phyloP scores from a whole-genome alignment of 2,329 filamentous ascomycete species.

The Fusarium heterosporum region DNA sequence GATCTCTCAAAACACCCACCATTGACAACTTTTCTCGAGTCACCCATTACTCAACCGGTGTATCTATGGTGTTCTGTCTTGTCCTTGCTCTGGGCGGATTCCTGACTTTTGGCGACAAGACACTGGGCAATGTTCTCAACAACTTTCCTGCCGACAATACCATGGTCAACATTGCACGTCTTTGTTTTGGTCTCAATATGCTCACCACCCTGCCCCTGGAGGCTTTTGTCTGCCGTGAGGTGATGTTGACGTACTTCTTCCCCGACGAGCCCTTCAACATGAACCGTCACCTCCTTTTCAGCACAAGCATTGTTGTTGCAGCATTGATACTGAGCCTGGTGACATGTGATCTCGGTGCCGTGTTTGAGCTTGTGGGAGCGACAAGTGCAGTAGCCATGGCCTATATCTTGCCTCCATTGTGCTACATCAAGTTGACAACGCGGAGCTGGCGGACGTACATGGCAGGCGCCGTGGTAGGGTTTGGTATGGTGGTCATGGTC shows the following conservation, averaged over 20 bases:
- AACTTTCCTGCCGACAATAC: constrained; percentile 93
- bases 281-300: constrained; percentile 87
- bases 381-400: constrained; percentile 94
- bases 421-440: constrained; percentile 92
- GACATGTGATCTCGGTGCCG: constrained; percentile 92
- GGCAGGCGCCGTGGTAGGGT: constrained; percentile 77
- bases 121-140: constrained; percentile 95
- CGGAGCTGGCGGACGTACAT: constrained; percentile 79
- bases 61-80: constrained; percentile 93
- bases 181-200: constrained; percentile 99
- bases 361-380: constrained; percentile 96
- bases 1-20: constrained; percentile 91
- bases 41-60: constrained; percentile 90
- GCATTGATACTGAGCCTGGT: constrained; percentile 83
- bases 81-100: constrained; percentile 90
- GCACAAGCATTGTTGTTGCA: constrained; percentile 80
- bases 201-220: constrained; percentile 95
- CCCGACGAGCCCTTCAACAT: constrained; percentile 80
- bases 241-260: constrained; percentile 88
- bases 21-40: constrained; percentile 94
- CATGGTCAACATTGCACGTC: constrained; percentile 92
- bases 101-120: constrained; percentile 91
- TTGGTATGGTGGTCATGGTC: constrained; percentile 83
- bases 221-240: constrained; percentile 96
- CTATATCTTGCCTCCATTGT: constrained; percentile 94